Conservation (phyloP, 1,139 yeast species). For the Nakaseomyces glabratus region DNA sequence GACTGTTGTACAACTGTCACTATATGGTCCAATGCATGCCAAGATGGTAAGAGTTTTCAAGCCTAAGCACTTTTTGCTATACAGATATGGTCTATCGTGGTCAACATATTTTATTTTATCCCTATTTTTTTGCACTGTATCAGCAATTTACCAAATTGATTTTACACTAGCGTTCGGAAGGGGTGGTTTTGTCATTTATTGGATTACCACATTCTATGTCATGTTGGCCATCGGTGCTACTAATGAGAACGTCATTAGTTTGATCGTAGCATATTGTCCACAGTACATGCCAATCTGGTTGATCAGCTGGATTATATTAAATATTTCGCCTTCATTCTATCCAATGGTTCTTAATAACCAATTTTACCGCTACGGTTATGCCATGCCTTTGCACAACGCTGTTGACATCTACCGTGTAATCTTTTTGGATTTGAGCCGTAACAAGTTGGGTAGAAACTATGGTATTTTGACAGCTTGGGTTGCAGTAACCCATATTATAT, state of each 20-base stretch:
- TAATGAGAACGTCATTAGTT: conserved; percentile 46
- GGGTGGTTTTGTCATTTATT: conserved; percentile 53
- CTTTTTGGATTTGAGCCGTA: conserved; percentile 47
- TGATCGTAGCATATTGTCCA: conserved; percentile 39
- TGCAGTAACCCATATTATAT: conserved; percentile 36
- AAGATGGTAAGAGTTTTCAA: conserved; percentile 39
- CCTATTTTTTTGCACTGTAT: conserved; percentile 45
- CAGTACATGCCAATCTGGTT: conserved; percentile 52
- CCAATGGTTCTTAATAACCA: conserved; percentile 45
- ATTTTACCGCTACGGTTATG: conserved; percentile 56
- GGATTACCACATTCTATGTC: conserved; percentile 51
- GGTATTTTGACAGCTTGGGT: conserved; percentile 53
- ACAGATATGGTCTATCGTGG: conserved; percentile 42
- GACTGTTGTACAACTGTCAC: conserved; percentile 51
- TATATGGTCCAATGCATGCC: conserved; percentile 47
- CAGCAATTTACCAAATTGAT: conserved; percentile 51
- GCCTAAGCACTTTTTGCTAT: conserved; percentile 40
- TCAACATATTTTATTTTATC: conserved; percentile 44
- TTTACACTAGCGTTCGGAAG: conserved; percentile 45
- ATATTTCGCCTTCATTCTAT: conserved; percentile 53
- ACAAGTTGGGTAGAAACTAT: conserved; percentile 47
- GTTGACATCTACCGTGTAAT: conserved; percentile 47
- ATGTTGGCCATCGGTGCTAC: conserved; percentile 56
- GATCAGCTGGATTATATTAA: conserved; percentile 47
- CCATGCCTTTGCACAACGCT: conserved; percentile 53